phyloP scores from a whole-genome alignment of 169 alveolate genomes.

The Plasmodium falciparum region DNA sequence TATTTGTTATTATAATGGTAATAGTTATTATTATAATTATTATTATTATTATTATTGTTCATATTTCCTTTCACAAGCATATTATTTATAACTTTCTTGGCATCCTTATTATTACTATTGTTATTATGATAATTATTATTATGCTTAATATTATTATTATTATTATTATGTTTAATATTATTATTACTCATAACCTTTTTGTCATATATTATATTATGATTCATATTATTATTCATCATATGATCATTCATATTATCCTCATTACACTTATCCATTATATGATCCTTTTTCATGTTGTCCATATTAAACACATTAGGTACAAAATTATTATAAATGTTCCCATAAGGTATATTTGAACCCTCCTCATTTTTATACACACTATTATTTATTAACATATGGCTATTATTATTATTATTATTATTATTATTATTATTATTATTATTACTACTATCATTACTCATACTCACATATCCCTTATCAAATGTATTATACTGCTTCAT shows the following conservation, averaged over 20 bases:
- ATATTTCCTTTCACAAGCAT: background rate
- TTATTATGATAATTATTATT: background rate
- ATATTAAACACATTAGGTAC: background rate
- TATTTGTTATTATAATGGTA: background rate
- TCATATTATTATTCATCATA: constrained; percentile 1
- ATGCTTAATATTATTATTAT: background rate
- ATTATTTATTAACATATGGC: too few relatives aligned
- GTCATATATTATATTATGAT: background rate
- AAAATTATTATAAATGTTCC: background rate
- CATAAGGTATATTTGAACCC: constrained; percentile 35
- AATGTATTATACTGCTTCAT: too few relatives aligned
- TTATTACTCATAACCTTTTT: background rate
- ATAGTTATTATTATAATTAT: background rate
- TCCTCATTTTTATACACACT: background rate
- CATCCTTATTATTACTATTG: background rate
- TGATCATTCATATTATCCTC: background rate
- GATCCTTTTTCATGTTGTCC: too few relatives aligned
- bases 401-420: constrained; percentile 13
- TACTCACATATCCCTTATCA: too few relatives aligned
- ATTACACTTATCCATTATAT: background rate
- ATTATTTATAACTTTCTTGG: background rate
- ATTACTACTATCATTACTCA: background rate
- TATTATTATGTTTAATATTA: background rate
- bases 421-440: constrained; percentile 16
- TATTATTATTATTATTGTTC: constrained; percentile 4